Evolutionary conservation across 2,329 filamentous ascomycete genomes (phyloP).

Genomic region (Pseudogymnoascus sp.): DNA sequence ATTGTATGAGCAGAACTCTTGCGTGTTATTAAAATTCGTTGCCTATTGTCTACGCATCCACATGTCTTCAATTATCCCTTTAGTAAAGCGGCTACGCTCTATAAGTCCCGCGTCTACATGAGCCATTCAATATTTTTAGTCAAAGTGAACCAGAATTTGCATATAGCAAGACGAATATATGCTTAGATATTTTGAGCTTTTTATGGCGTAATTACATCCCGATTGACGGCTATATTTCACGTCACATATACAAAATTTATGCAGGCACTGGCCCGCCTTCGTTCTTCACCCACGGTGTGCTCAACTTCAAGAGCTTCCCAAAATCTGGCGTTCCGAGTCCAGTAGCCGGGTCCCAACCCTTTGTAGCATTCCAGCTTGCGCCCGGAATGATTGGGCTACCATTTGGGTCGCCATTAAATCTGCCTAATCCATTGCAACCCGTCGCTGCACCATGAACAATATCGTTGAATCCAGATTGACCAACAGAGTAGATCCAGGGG

Average conservation of each 20-base stretch:
- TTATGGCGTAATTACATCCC: background rate
- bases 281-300: slow-evolving; percentile 17
- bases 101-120: background rate
- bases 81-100: background rate
- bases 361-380: slow-evolving; percentile 34
- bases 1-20: too few relatives aligned
- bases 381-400: slow-evolving; percentile 23
- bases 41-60: background rate
- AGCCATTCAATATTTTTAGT: background rate
- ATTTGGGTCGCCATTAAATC: slow-evolving; percentile 16
- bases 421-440: slow-evolving; percentile 25
- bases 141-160: background rate
- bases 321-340: slow-evolving; percentile 34
- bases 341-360: slow-evolving; percentile 39
- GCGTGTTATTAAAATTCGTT: too few relatives aligned
- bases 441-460: slow-evolving; percentile 29
- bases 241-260: background rate
- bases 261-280: slow-evolving; percentile 11
- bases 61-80: background rate
- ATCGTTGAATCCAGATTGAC: slow-evolving; percentile 41
- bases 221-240: background rate
- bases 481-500: slow-evolving; percentile 48
- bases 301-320: slow-evolving; percentile 19
- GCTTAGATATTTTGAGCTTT: background rate
- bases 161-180: background rate